phyloP scores from a whole-genome alignment of 2,329 filamentous ascomycete species.

The Saccharata proteae region DNA sequence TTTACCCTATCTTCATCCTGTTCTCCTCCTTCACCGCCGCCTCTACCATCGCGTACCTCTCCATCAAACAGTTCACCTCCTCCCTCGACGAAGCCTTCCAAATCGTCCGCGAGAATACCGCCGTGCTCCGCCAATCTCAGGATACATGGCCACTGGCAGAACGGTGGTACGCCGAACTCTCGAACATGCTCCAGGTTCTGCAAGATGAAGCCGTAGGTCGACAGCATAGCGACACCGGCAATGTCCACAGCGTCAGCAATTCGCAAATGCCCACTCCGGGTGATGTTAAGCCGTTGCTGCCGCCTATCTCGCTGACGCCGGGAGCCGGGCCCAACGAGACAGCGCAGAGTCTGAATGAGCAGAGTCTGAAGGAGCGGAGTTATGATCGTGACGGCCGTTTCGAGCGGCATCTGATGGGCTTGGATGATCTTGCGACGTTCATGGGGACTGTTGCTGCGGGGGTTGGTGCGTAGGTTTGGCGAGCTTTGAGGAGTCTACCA shows the following conservation, averaged over 20 bases:
- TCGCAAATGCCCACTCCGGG: not conserved
- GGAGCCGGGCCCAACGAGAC: not conserved
- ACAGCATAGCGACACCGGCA: not conserved
- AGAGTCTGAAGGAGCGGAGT: no score
- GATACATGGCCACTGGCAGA: conserved; percentile 5
- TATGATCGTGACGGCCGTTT: no score
- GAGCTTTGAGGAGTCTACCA: no score
- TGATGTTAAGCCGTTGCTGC: not conserved
- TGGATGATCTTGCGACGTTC: conserved; percentile 2
- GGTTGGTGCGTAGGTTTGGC: no score
- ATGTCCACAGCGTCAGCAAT: not conserved
- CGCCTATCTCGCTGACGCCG: not conserved
- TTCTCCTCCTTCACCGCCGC: conserved; percentile 6
- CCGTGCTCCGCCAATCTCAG: conserved; percentile 2
- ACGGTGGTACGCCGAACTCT: conserved; percentile 5
- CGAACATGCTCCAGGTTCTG: not conserved
- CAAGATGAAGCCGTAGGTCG: not conserved
- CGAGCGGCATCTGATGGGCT: conserved; percentile 4
- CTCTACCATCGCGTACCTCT: conserved; percentile 3
- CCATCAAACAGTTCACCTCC: not conserved
- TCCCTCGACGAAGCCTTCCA: not conserved
- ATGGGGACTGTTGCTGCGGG: no score
- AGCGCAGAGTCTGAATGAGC: no score
- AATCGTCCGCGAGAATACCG: conserved; percentile 7
- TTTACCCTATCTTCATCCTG: conserved; percentile 3